Conservation (phyloP, 192 early-diverging fungal genomes). For the Entomortierella chlamydospora region DNA sequence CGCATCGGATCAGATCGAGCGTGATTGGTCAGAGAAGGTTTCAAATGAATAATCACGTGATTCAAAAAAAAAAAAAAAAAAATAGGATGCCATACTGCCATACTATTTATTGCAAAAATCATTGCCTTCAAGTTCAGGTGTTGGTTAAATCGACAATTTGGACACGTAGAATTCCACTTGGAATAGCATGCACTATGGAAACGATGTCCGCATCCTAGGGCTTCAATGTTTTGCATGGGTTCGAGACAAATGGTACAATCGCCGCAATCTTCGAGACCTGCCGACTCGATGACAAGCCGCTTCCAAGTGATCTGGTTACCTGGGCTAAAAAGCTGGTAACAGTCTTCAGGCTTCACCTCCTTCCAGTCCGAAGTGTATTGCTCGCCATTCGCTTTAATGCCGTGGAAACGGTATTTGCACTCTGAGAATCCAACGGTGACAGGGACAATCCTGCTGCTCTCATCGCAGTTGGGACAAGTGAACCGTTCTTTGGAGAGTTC, state of each 20-base stretch:
- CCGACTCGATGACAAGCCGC: constrained; percentile 18
- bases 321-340: constrained; percentile 1
- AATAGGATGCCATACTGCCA: no score
- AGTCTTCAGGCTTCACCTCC: not conserved
- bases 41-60: no score
- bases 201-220: no score
- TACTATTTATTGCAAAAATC: no score
- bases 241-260: not conserved
- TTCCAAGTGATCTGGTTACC: not conserved
- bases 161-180: no score
- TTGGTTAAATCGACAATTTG: no score
- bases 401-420: constrained; percentile 29
- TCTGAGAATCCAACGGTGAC: constrained; percentile 4
- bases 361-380: constrained; percentile 9
- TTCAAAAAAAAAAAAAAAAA: no score
- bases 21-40: no score
- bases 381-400: constrained; percentile 1
- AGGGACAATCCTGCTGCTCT: not conserved
- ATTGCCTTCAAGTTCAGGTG: no score
- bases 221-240: not conserved
- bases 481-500: constrained; percentile 1
- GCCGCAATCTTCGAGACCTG: not conserved
- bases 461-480: constrained; percentile 4
- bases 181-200: no score
- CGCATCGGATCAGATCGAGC: no score